Evolutionary conservation across 306 rosid genomes (phyloP).

Genomic region (Pachyrhizus erosus): DNA sequence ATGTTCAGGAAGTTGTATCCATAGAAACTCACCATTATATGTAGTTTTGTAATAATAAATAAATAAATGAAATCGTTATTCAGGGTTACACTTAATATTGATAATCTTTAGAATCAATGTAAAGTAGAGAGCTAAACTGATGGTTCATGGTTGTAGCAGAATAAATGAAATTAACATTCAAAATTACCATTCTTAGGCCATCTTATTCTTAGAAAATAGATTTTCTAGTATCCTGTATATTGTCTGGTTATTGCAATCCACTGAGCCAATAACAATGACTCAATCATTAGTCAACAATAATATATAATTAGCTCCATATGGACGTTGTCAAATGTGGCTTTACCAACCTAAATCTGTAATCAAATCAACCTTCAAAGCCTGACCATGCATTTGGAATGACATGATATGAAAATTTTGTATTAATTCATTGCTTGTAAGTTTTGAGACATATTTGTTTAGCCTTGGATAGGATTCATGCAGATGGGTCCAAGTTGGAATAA

Average conservation of each 20-base stretch:
- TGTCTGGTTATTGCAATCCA: too few species aligned
- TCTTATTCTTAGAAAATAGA: background rate
- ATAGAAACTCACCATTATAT: slow-evolving; percentile 3
- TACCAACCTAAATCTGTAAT: background rate
- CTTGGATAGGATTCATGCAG: background rate
- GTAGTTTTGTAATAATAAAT: slow-evolving; percentile 2
- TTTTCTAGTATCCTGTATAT: background rate
- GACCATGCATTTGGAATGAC: background rate
- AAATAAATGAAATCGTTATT: slow-evolving; percentile 8
- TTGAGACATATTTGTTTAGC: background rate
- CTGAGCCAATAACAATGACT: background rate
- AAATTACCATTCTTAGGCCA: background rate
- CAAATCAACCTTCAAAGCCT: background rate
- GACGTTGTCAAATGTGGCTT: background rate
- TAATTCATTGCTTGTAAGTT: background rate
- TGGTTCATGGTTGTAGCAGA: background rate
- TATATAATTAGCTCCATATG: background rate
- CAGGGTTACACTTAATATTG: background rate
- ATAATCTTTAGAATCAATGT: background rate
- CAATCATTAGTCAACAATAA: background rate
- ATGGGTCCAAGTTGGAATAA: background rate
- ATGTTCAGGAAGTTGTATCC: slow-evolving; percentile 5
- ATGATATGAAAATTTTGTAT: background rate
- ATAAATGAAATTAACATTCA: background rate
- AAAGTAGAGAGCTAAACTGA: background rate